Conservation (phyloP, 345 rosid species). For the Arabidopsis arenosa region DNA sequence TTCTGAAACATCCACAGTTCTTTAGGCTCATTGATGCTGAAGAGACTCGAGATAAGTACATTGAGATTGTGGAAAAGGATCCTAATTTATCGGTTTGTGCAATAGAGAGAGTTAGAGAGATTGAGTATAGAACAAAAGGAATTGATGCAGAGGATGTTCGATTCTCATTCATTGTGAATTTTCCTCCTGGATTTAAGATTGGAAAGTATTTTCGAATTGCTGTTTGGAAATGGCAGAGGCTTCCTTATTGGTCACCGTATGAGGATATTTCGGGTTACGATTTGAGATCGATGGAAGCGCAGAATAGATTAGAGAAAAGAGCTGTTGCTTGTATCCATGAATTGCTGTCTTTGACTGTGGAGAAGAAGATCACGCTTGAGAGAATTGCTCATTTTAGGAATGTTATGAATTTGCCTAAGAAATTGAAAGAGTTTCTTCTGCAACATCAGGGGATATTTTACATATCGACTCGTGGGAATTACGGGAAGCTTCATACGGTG, state of each 20-base stretch:
- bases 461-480: conserved; percentile 91
- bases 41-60: conserved; percentile 82
- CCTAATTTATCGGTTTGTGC: conserved; percentile 64
- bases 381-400: conserved; percentile 89
- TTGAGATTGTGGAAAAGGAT: conserved; percentile 74
- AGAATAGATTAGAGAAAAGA: conserved; percentile 94
- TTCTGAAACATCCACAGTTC: conserved; percentile 67
- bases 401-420: conserved; percentile 81
- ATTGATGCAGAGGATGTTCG: conserved; percentile 80
- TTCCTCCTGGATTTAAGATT: conserved; percentile 94
- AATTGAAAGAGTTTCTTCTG: conserved; percentile 82
- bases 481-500: conserved; percentile 91
- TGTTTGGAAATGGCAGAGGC: conserved; percentile 96
- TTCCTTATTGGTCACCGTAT: conserved; percentile 95
- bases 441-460: conserved; percentile 96
- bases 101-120: conserved; percentile 81
- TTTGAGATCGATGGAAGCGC: conserved; percentile 87
- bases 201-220: conserved; percentile 89
- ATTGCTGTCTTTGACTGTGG: conserved; percentile 76
- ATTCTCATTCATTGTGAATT: conserved; percentile 80
- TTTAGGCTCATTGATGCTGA: conserved; percentile 70
- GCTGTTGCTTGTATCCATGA: conserved; percentile 92
- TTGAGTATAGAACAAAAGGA: conserved; percentile 85
- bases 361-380: conserved; percentile 89
- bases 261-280: conserved; percentile 88